Conservation (phyloP, 2,329 filamentous ascomycete genomes). For the Neoarthrinium moseri region DNA sequence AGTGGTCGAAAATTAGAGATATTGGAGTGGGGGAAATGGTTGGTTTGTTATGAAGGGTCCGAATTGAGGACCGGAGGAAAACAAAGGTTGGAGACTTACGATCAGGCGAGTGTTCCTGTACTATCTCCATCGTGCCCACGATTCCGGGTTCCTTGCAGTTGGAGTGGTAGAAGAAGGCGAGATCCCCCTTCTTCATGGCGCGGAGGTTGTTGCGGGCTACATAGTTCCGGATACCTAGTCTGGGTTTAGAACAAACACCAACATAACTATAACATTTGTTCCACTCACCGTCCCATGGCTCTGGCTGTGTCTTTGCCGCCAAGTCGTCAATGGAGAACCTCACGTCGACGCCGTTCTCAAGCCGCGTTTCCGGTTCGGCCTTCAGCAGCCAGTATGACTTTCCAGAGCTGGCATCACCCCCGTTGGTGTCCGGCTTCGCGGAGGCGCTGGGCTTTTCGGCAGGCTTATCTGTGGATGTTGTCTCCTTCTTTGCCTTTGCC, state of each 20-base stretch:
- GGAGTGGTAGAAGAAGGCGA: conserved; percentile 96
- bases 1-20: not conserved
- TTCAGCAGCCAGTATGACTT: conserved; percentile 76
- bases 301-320: conserved; percentile 67
- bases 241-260: conserved; percentile 4
- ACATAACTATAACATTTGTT: not conserved
- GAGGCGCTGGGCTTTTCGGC: not conserved
- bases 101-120: conserved; percentile 79
- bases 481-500: not conserved
- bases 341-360: conserved; percentile 85
- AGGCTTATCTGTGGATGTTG: not conserved
- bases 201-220: conserved; percentile 83
- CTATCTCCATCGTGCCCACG: conserved; percentile 85
- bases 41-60: not conserved
- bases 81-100: conserved; percentile 43
- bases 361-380: conserved; percentile 81
- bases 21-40: not conserved
- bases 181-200: conserved; percentile 85
- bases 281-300: conserved; percentile 83
- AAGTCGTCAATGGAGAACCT: conserved; percentile 95
- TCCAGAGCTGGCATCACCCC: conserved; percentile 8
- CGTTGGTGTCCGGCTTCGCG: not conserved
- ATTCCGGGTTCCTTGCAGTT: conserved; percentile 90
- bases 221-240: conserved; percentile 33
- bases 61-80: not conserved